Percentiles rank a stretch among this genome's conserved stretches.
phyloP scores from a whole-genome alignment of 495 filamentous ascomycete genomes.

The Hypoxylon intermedium region DNA sequence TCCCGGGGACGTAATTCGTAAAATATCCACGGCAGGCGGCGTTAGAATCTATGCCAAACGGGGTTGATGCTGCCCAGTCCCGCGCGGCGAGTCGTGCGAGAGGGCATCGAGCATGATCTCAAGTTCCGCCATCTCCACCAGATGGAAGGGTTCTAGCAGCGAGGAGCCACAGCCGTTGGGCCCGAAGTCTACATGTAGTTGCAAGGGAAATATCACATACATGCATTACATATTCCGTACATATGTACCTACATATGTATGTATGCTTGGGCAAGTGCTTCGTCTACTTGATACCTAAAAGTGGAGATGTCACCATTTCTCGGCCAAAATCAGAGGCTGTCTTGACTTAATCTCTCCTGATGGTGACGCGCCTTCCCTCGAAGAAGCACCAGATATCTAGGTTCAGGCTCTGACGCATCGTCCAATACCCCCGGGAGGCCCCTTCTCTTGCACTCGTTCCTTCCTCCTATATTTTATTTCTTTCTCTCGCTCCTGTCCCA shows the following conservation, averaged over 20 bases:
- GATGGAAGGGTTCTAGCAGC: constrained; percentile 19
- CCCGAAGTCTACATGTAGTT: no score
- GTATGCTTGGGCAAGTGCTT: constrained; percentile 15
- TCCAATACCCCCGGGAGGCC: not conserved
- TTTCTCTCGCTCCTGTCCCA: constrained; percentile 10
- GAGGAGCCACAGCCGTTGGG: not conserved
- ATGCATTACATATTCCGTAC: no score
- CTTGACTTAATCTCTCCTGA: constrained; percentile 35
- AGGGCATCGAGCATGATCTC: constrained; percentile 1
- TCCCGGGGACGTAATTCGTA: not conserved
- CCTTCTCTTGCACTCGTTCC: not conserved
- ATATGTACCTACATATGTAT: no score
- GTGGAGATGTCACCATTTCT: constrained; percentile 31
- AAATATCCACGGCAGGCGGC: not conserved
- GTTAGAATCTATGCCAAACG: not conserved
- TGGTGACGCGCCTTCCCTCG: constrained; percentile 24
- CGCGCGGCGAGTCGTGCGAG: constrained; percentile 8
- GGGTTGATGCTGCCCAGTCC: not conserved
- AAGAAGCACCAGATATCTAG: constrained; percentile 17
- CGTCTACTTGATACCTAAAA: constrained; percentile 34
- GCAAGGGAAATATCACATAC: no score
- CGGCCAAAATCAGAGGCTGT: constrained; percentile 37
- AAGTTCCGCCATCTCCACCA: constrained; percentile 1
- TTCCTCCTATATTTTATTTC: constrained; percentile 20
- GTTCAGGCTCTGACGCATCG: not conserved